A percentile compares a stretch with the other conserved stretches of the same genome.
Evolutionary conservation across 305 asterid genomes (phyloP).

Genomic region (Ilex paraguariensis): DNA sequence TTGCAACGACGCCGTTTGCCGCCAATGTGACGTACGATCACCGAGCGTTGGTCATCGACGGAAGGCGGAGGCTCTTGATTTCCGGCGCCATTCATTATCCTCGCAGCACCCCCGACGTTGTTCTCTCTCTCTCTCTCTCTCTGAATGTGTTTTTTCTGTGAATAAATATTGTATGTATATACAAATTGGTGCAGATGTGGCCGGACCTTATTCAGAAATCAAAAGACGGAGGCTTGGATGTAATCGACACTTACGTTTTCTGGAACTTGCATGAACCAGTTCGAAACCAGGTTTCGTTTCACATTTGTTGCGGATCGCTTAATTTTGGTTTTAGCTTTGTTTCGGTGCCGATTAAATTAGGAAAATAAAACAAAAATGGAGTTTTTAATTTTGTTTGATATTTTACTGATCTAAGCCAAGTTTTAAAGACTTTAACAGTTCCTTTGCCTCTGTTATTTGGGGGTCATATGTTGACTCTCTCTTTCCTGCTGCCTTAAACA

Average conservation of each 20-base stretch:
- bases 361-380: too few species aligned
- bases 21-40: neutral
- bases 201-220: constrained; percentile 84
- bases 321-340: constrained; percentile 1
- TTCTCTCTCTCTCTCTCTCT: neutral
- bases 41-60: constrained; percentile 1
- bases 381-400: neutral
- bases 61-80: neutral
- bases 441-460: too few species aligned
- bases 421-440: too few species aligned
- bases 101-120: neutral
- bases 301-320: neutral
- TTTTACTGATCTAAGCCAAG: too few species aligned
- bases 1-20: too few species aligned
- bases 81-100: constrained; percentile 1
- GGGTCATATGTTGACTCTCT: too few species aligned
- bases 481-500: too few species aligned
- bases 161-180: too few species aligned
- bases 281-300: constrained; percentile 58
- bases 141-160: neutral
- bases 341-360: neutral
- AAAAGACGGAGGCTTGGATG: constrained; percentile 88
- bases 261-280: constrained; percentile 93
- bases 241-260: constrained; percentile 85
- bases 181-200: constrained; percentile 67